Evolutionary conservation across 2,329 filamentous ascomycete species (phyloP).

Genomic region (Trichoderma oligosporum): DNA sequence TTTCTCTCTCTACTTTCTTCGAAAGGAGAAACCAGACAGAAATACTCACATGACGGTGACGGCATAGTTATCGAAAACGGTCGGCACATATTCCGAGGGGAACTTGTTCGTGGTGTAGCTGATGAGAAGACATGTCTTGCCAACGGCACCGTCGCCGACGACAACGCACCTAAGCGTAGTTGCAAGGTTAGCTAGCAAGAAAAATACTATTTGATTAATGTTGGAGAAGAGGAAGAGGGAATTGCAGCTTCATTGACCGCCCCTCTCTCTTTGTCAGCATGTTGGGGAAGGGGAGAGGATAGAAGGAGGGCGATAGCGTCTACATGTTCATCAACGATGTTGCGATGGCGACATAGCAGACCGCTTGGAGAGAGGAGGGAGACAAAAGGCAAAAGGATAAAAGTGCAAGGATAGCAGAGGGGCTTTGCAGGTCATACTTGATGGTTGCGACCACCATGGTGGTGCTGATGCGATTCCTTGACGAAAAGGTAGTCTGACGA

Average conservation of each 20-base stretch:
- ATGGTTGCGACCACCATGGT: conserved; percentile 62
- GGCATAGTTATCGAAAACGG: conserved; percentile 99
- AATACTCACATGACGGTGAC: conserved; percentile 95
- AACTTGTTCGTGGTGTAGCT: conserved; percentile 99
- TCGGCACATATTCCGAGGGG: conserved; percentile 98
- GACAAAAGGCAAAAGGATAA: conserved; percentile 1
- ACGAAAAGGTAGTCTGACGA: conserved; percentile 32
- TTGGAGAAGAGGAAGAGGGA: not conserved
- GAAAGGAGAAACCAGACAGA: conserved; percentile 9
- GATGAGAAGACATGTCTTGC: conserved; percentile 98
- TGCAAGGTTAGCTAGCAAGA: conserved; percentile 24
- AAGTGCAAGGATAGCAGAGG: conserved; percentile 21
- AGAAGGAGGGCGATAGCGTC: conserved; percentile 8
- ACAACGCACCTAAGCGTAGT: conserved; percentile 76
- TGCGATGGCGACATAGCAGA: not conserved
- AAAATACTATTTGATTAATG: not conserved
- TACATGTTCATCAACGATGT: not conserved
- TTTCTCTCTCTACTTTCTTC: not conserved
- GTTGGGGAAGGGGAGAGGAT: not conserved
- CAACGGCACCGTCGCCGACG: conserved; percentile 97
- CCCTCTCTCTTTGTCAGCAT: conserved; percentile 12
- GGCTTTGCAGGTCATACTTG: conserved; percentile 47
- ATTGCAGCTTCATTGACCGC: conserved; percentile 14
- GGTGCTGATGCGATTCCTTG: conserved; percentile 39
- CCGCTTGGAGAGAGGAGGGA: not conserved